Base-by-base conservation (phyloP, 1,284 basidiomycete genomes). In the Golubevia sp. region DNA sequence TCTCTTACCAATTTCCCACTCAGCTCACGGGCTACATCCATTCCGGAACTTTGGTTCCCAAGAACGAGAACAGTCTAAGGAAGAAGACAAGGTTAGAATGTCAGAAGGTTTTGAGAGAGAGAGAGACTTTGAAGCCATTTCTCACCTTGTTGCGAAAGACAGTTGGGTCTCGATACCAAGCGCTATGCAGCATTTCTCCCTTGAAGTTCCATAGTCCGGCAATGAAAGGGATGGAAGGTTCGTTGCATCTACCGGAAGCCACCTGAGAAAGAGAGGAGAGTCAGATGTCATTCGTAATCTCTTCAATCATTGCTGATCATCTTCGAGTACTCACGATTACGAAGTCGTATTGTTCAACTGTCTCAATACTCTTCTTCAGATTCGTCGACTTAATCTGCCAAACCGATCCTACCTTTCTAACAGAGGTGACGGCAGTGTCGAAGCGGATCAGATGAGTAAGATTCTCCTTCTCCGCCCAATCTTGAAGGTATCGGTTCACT, bases 1-100 rank as follows among this genome's bases (percentile, higher is more conserved):
- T 54, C 59, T 0, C 80, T 68, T 0, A 73, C 52, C 3, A 74
- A 25, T 24, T 76, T 74, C 8, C 80, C 80, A 8, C 51, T 55
- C 0, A 88, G 71, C 60, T 87, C 86, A n/a, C 87, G 79, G 0
- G 85, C 84, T 25, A 88, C 85, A 65, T 88, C 87, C 18, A 85
- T 85, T 0, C 87, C 87, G 0, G 85, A 86, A 2, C 85, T 85
- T n/a, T 83, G 84, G 27, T 86, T 86, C 4, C 87, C 87, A 5
- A 88, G 85, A 0, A 88, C 85, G 23, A 88, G 77, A 4, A 88
- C 84, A 0, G 74, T 85, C 72, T 85, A 68, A 4, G 54, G 49
- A n/a, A 56, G 55, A 18, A 8, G 1, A 13, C 4, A 18, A 53
- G 13, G 2, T 24, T 26, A 2, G 4, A 5, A 18, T 26, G 13